Evolutionary conservation across 2,329 filamentous ascomycete genomes (phyloP), one percentile per base, ranked within the genome.

Genomic region (Dothideomycetidae sp.): DNA sequence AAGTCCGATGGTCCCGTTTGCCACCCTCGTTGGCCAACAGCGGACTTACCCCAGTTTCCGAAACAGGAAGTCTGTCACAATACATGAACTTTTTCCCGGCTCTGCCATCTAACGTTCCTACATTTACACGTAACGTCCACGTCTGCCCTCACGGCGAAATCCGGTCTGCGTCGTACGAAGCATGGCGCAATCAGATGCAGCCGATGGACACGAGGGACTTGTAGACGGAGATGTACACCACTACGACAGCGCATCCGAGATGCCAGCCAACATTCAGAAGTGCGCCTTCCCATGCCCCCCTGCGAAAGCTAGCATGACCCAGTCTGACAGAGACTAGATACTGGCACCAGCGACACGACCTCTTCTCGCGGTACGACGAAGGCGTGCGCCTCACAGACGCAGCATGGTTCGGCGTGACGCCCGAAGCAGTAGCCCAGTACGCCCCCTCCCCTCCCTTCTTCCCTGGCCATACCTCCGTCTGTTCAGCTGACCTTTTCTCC

Each of bases 401-500:
- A 60, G 81, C 85, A 37, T 98, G 90, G 90, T 98, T 90, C 56
- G 90, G 86, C 39, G 86, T 96, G 5, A 98, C 92, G 0, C 86
- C 90, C 10, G 88, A 98, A 57, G 81, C 82, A 3, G 74, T 98
- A 17, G 90, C 90, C 42, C 14, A 26, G 14, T 29, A 31, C 30
- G 14, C 13, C 29, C 14, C 7, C 29, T 12, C 12, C 13, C 14
- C 11, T 31, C 5, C 9, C 13, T 9, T 12, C 9, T 17, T 33
- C 31, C 10, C 15, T 29, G 11, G 11, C 21, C 26, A 3, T 16
- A 14, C 5, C 17, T 18, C 13, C 31, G 3, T 5, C 5, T 14
- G 21, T 11, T 28, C 17, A 19, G 12, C 17, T 39, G 16, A 31
- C 31, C 18, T 5, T 9, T 10, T 4, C 21, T 26, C 21, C 71